Evolutionary conservation across 1,139 yeast species (phyloP).

Genomic region (Lodderomyces pseudojiufengensis): DNA sequence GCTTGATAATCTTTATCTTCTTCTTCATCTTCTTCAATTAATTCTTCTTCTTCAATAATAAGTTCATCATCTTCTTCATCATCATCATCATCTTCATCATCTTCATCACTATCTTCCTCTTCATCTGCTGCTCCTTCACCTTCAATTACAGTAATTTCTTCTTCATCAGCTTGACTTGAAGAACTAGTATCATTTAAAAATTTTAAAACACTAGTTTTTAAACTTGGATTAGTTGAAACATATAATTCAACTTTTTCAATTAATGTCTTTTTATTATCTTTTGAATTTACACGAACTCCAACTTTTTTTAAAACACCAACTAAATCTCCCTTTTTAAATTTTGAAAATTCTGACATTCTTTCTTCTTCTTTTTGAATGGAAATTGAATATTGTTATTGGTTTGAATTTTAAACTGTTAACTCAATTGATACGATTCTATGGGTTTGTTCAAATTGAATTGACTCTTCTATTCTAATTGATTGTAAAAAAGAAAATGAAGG

Average conservation of each 20-base stretch:
- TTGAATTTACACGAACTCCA: conserved; percentile 31
- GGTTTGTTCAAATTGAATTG: too few species aligned
- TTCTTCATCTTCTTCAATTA: conserved; percentile 24
- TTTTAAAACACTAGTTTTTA: conserved; percentile 27
- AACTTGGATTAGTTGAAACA: conserved; percentile 36
- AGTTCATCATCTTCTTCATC: conserved; percentile 22
- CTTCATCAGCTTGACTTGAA: conserved; percentile 12
- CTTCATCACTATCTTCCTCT: conserved; percentile 23
- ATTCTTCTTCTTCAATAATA: conserved; percentile 25
- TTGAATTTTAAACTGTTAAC: neutral
- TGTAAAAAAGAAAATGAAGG: neutral
- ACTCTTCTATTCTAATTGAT: too few species aligned
- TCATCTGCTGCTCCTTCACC: conserved; percentile 22
- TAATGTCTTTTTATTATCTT: conserved; percentile 43
- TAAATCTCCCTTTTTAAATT: conserved; percentile 34
- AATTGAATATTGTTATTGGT: too few species aligned
- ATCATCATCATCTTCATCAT: conserved; percentile 9
- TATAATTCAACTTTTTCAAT: conserved; percentile 39
- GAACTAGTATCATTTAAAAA: conserved; percentile 19
- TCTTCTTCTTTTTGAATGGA: too few species aligned
- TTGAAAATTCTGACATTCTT: conserved; percentile 9
- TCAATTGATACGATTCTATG: too few species aligned
- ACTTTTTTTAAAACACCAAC: conserved; percentile 32
- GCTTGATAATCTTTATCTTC: conserved; percentile 30
- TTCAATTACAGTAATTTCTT: conserved; percentile 19